These are phyloP conservation scores for Acorus gramineus DNA, from an alignment of 106 monocot genomes.

Conservation along the genomic window DNA sequence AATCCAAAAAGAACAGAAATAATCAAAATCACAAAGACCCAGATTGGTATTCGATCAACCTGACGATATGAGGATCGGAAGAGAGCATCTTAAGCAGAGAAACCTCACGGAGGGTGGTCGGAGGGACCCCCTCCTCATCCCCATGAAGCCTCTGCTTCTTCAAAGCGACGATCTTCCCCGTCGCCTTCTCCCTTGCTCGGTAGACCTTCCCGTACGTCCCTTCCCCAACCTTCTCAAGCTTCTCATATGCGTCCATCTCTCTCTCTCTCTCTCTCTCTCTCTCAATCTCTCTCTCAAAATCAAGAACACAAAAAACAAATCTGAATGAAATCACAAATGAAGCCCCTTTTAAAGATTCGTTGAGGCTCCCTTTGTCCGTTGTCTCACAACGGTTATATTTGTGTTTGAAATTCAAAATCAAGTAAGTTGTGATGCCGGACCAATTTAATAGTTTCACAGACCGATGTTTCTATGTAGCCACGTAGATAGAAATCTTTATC, in stretches of 20 bases:
- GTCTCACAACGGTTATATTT: too few species aligned
- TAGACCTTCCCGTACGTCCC: slow-evolving; percentile 98
- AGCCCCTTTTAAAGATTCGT: too few species aligned
- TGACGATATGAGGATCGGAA: slow-evolving; percentile 74
- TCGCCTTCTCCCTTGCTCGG: slow-evolving; percentile 63
- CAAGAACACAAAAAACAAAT: too few species aligned
- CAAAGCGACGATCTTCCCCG: slow-evolving; percentile 74
- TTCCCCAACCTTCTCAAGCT: slow-evolving; percentile 96
- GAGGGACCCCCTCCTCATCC: slow-evolving; percentile 91
- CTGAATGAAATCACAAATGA: too few species aligned
- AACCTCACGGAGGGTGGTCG: slow-evolving; percentile 92
- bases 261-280: slow-evolving; percentile 15
- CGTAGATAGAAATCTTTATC: too few species aligned
- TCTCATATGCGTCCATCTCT: slow-evolving; percentile 89
- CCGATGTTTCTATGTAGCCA: too few species aligned
- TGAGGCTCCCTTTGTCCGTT: too few species aligned
- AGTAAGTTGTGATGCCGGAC: too few species aligned
- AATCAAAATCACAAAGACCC: too few species aligned
- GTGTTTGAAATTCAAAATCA: too few species aligned
- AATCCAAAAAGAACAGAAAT: too few species aligned
- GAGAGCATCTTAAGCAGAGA: slow-evolving; percentile 96
- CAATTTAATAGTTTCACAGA: too few species aligned
- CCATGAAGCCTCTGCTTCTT: slow-evolving; percentile 87
- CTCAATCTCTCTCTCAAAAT: slow-evolving; percentile 4
- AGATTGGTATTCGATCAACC: slow-evolving; percentile 18